A percentile compares a stretch with the other conserved stretches of the same genome.
Conservation (phyloP, 345 rosid species). For the Carallia brachiata region DNA sequence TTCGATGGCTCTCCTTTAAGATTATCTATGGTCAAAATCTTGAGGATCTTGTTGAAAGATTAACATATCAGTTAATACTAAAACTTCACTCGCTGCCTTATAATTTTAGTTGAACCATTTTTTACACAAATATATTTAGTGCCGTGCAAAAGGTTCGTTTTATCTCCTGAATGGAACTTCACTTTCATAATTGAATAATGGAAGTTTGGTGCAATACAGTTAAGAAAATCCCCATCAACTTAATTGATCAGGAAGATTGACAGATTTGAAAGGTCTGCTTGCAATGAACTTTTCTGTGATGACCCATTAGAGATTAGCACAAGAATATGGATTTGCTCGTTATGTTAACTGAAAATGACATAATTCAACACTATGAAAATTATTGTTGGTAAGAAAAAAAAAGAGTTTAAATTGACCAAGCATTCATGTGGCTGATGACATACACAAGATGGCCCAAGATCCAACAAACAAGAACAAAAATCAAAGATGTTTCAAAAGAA, state of each 20-base stretch:
- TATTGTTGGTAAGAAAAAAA: conserved; percentile 3
- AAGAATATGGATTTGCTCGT: too few species aligned
- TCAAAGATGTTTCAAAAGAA: neutral
- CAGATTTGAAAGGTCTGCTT: conserved; percentile 12
- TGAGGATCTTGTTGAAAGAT: neutral
- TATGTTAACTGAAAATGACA: neutral
- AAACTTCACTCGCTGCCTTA: too few species aligned
- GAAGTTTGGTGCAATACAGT: neutral
- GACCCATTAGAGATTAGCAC: neutral
- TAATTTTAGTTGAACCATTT: neutral
- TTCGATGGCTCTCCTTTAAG: conserved; percentile 1
- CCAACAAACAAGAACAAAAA: neutral
- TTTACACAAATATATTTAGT: too few species aligned
- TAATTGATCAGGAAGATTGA: neutral
- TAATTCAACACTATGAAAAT: neutral
- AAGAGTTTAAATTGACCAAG: conserved; percentile 23
- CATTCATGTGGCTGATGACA: conserved; percentile 10
- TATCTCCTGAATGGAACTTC: neutral
- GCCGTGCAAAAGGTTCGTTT: too few species aligned
- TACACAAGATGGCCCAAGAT: conserved; percentile 4
- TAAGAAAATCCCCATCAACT: neutral
- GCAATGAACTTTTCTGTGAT: neutral
- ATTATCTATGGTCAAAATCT: conserved; percentile 1
- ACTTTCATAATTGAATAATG: neutral
- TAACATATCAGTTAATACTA: too few species aligned